These are phyloP conservation scores for Senna tora DNA, from an alignment of 306 rosid genomes.

Conservation along the genomic window DNA sequence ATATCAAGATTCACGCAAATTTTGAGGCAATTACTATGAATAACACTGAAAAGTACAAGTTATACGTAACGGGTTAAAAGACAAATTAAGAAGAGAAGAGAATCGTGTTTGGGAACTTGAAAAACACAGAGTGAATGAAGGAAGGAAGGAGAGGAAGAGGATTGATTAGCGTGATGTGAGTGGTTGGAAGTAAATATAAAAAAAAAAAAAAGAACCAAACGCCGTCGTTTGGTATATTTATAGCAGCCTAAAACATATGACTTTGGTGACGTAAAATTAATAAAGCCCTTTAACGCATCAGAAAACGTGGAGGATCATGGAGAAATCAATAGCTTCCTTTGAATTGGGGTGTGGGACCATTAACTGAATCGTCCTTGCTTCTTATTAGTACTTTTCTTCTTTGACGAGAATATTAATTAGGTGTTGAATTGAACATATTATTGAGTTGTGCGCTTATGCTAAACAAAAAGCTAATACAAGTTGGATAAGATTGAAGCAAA, in stretches of 20 bases:
- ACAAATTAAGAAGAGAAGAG: background rate
- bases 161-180: too few relatives aligned
- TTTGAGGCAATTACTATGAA: background rate
- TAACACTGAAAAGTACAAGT: background rate
- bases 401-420: background rate
- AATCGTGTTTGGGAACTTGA: constrained; percentile 31
- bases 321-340: background rate
- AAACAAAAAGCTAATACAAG: background rate
- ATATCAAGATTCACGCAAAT: background rate
- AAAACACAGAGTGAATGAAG: background rate
- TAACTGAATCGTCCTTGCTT: background rate
- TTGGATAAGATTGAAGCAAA: background rate
- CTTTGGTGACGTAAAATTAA: background rate
- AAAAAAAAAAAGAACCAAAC: constrained; percentile 21
- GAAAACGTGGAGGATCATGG: too few relatives aligned
- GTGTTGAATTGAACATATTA: too few relatives aligned
- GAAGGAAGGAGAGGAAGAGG: background rate
- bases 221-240: constrained; percentile 27
- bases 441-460: too few relatives aligned
- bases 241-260: background rate
- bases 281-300: background rate
- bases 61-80: too few relatives aligned
- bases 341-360: background rate
- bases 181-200: too few relatives aligned
- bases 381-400: background rate